A percentile compares a stretch with the other conserved stretches of the same genome.
phyloP scores from a whole-genome alignment of 2,329 filamentous ascomycete genomes.

The Ceratocystis albifundus region DNA sequence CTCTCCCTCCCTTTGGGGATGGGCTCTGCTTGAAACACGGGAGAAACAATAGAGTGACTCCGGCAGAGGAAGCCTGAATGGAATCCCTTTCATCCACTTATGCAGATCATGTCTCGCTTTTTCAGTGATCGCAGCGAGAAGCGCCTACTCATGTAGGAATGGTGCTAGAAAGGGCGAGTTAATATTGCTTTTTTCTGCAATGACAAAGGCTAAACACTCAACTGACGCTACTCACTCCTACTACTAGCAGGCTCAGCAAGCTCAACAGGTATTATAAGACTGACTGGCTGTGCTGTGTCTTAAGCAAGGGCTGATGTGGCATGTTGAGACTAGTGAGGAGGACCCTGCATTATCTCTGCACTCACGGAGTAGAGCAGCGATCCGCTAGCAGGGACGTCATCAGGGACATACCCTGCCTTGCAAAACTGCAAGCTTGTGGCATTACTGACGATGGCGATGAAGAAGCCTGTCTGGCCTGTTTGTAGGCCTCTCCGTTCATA shows the following conservation, averaged over 20 bases:
- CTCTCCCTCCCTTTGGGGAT: not conserved
- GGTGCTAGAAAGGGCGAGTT: not conserved
- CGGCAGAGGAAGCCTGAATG: constrained; percentile 7
- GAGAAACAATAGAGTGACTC: constrained; percentile 1
- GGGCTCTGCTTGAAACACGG: constrained; percentile 10
- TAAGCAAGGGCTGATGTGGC: not conserved
- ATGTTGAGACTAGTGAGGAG: constrained; percentile 8
- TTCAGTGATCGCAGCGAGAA: not conserved
- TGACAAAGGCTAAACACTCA: not conserved
- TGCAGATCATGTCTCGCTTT: constrained; percentile 2
- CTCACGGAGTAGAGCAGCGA: not conserved
- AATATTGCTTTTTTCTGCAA: constrained; percentile 1
- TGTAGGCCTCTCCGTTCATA: too few relatives aligned
- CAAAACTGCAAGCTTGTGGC: not conserved
- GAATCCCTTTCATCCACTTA: not conserved
- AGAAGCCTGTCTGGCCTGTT: too few relatives aligned
- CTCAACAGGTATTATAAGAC: not conserved
- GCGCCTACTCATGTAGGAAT: not conserved
- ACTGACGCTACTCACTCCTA: not conserved
- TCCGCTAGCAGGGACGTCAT: not conserved
- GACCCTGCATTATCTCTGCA: constrained; percentile 4
- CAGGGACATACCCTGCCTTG: not conserved
- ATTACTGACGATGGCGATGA: too few relatives aligned
- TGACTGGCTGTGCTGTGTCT: not conserved
- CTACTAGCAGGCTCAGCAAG: not conserved